These are phyloP conservation scores for Tremella fuciformis DNA, from an alignment of 768 basidiomycete species.

Conservation along the genomic window DNA sequence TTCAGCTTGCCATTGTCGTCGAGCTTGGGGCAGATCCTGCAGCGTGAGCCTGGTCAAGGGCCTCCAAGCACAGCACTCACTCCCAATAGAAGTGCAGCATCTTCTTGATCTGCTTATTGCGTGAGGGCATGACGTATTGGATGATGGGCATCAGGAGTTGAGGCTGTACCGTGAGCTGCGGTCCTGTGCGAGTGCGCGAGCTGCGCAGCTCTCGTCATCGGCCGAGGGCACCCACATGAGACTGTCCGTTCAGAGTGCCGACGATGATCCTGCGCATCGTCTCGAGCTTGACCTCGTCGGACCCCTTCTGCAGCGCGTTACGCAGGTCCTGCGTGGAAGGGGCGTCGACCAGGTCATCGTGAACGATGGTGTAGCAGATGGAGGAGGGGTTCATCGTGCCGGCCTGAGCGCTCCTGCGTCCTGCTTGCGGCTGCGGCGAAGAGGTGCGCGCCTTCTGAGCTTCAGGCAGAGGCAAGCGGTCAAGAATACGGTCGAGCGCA, in stretches of 20 bases:
- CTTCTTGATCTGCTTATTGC: slow-evolving; percentile 96
- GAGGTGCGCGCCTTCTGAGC: too few species aligned
- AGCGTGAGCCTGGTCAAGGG: background rate
- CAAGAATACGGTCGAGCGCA: too few species aligned
- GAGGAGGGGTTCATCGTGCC: slow-evolving; percentile 44
- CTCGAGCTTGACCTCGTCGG: slow-evolving; percentile 94
- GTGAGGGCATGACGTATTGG: slow-evolving; percentile 92
- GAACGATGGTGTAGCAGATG: slow-evolving; percentile 52
- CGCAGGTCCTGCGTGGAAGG: slow-evolving; percentile 80
- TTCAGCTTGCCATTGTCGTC: slow-evolving; percentile 96
- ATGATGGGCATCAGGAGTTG: slow-evolving; percentile 94
- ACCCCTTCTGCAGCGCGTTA: slow-evolving; percentile 82
- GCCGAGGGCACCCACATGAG: slow-evolving; percentile 63
- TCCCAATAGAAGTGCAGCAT: slow-evolving; percentile 60
- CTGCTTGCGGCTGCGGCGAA: too few species aligned
- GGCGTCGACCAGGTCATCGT: slow-evolving; percentile 53
- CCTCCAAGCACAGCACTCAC: slow-evolving; percentile 30
- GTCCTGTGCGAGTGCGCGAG: background rate
- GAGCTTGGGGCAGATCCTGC: slow-evolving; percentile 88
- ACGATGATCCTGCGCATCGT: slow-evolving; percentile 91
- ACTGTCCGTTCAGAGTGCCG: slow-evolving; percentile 89
- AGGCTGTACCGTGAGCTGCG: slow-evolving; percentile 58
- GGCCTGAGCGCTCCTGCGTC: too few species aligned
- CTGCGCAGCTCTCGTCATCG: background rate
- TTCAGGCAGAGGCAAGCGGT: too few species aligned